Evolutionary conservation across 2,329 filamentous ascomycete species (phyloP), one percentile per base, ranked within the genome.

Genomic region (Setomelanomma holmii): DNA sequence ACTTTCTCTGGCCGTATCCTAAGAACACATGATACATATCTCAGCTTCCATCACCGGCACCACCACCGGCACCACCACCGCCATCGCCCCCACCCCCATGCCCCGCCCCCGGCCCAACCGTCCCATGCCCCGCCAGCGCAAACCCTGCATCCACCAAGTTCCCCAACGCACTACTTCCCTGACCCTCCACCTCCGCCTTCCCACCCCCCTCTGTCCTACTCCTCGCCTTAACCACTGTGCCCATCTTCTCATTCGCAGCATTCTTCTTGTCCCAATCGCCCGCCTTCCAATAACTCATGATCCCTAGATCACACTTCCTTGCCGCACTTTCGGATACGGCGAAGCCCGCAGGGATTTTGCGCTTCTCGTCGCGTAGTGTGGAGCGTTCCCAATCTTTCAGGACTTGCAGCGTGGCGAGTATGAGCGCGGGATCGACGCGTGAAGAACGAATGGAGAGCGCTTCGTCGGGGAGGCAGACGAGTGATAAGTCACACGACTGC

Each of bases 341-440:
- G 44, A 73, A 73, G 0, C 54, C 64, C 6, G 49, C 45, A 4
- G 51, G 49, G 23, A 67, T 50, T 17, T 34, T 61, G 19, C 12
- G 46, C 45, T 55, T 68, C 55, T 72, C 59, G 20, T 53, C 45
- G 11, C 67, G 47, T 1, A 73, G 41, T 16, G 61, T 64, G 14
- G 66, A 53, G 44, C 58, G 60, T 23, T 73, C 66, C 71, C 71
- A 74, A 14, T 74, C 71, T 41, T 69, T 72, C 47, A 74, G 40
- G 6, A 73, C 52, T 27, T 73, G 69, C 2, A 74, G 43, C 4
- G 68, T 71, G 1, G 69, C 67, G 5, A 71, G 54, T 1, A 71
- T 63, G 7, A 72, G 63, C 2, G 61, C 60, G 2, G 61, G 57
- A 36, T 73, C 67, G 4, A 71, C 58, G 1, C 14, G 35, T 3